phyloP scores from a whole-genome alignment of 768 basidiomycete species.

The Flagelloscypha sp. region DNA sequence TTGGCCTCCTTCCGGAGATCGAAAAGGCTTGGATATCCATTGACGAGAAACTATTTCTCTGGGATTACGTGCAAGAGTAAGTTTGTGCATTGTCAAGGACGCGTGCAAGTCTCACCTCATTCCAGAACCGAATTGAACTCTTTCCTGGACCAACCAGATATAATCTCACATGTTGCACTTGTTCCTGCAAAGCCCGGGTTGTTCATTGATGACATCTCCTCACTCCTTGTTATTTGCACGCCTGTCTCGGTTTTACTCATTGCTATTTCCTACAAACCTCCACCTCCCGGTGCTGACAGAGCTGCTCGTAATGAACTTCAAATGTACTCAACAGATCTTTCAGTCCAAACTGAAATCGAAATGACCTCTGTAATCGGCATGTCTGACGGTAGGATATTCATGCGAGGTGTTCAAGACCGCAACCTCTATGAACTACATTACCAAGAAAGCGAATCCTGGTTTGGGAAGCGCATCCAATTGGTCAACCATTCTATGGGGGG shows the following conservation, averaged over 20 bases:
- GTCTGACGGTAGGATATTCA: constrained; percentile 80
- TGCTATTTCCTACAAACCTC: constrained; percentile 57
- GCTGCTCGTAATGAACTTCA: constrained; percentile 63
- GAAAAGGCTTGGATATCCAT: constrained; percentile 94
- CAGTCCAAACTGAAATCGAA: constrained; percentile 67
- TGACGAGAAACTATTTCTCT: constrained; percentile 88
- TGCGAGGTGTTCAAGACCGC: constrained; percentile 80
- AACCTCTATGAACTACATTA: constrained; percentile 90
- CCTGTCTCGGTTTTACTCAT: constrained; percentile 76
- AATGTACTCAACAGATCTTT: constrained; percentile 85
- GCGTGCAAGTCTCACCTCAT: constrained; percentile 5
- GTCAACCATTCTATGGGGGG: constrained; percentile 82
- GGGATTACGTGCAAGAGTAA: constrained; percentile 94
- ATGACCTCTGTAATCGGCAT: constrained; percentile 83
- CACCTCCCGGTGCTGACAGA: constrained; percentile 32
- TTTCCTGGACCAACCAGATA: constrained; percentile 86
- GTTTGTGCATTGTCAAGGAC: constrained; percentile 18
- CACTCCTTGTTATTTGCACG: constrained; percentile 85
- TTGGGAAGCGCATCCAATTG: constrained; percentile 76
- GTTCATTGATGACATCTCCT: constrained; percentile 89
- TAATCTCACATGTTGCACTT: constrained; percentile 82
- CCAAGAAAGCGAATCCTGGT: constrained; percentile 87
- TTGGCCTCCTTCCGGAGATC: constrained; percentile 90
- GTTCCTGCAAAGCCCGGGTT: constrained; percentile 80
- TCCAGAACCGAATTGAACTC: constrained; percentile 81